phyloP scores from a whole-genome alignment of 2,329 filamentous ascomycete genomes.

The Trichoderma atrobrunneum region DNA sequence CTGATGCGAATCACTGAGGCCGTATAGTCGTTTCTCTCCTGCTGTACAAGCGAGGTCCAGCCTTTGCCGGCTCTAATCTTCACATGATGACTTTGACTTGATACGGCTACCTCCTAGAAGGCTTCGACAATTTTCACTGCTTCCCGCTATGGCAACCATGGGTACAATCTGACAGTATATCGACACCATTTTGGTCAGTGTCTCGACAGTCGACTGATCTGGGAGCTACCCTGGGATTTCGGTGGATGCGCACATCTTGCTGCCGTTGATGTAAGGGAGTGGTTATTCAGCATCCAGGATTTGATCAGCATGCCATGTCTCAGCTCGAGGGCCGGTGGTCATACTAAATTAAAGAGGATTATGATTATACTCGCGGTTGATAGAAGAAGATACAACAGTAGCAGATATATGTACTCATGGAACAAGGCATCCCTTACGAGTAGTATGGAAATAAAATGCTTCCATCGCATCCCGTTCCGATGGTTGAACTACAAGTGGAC shows the following conservation, averaged over 20 bases:
- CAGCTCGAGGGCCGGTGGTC: fast-evolving
- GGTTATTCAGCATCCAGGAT: neutral
- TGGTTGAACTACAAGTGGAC: neutral
- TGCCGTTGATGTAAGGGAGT: neutral
- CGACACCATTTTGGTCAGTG: neutral
- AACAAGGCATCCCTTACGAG: too few relatives aligned
- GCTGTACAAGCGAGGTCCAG: fast-evolving
- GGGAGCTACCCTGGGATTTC: neutral
- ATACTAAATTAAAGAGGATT: too few relatives aligned
- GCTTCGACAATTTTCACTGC: neutral
- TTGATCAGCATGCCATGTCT: neutral
- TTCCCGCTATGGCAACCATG: neutral
- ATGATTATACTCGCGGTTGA: fast-evolving
- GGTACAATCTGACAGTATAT: neutral
- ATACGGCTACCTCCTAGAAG: neutral
- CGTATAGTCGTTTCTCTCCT: neutral
- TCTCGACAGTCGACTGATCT: neutral
- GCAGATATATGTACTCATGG: too few relatives aligned
- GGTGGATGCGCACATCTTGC: neutral
- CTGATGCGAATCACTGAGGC: neutral
- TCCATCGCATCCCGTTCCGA: neutral
- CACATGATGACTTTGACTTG: neutral
- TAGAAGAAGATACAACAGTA: too few relatives aligned
- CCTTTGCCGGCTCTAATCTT: neutral
- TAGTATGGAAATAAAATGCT: neutral